A percentile compares a stretch with the other conserved stretches of the same genome.
Evolutionary conservation across 2,329 filamentous ascomycete species (phyloP).

Genomic region (Cladophialophora yegresii): DNA sequence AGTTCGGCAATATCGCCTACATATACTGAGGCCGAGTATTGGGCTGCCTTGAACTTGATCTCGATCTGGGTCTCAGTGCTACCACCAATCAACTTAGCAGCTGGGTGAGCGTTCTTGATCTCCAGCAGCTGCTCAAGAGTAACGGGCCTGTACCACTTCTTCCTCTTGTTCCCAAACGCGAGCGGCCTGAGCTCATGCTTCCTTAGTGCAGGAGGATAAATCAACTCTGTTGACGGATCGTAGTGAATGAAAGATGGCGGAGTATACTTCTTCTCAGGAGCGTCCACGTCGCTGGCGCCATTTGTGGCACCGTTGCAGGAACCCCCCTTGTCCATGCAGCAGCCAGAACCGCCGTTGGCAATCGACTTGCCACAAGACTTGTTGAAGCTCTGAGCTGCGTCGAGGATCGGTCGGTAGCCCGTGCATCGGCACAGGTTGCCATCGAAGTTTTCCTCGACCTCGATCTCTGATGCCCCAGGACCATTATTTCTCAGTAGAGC

Average conservation of each 20-base stretch:
- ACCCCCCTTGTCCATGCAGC: slow-evolving; percentile 67
- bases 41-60: slow-evolving; percentile 93
- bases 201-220: slow-evolving; percentile 83
- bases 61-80: slow-evolving; percentile 98
- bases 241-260: slow-evolving; percentile 93
- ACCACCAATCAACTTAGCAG: slow-evolving; percentile 91
- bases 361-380: slow-evolving; percentile 58
- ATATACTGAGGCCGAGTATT: slow-evolving; percentile 86
- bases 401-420: slow-evolving; percentile 88
- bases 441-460: slow-evolving; percentile 94
- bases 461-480: slow-evolving; percentile 71
- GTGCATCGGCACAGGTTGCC: slow-evolving; percentile 96
- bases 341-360: slow-evolving; percentile 63
- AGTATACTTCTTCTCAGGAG: slow-evolving; percentile 63
- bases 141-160: slow-evolving; percentile 88
- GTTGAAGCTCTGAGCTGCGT: slow-evolving; percentile 89
- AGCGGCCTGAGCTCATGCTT: slow-evolving; percentile 81
- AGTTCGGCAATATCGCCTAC: slow-evolving; percentile 92
- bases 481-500: slow-evolving; percentile 75
- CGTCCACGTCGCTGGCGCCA: slow-evolving; percentile 43
- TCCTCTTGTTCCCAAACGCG: slow-evolving; percentile 89
- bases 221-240: slow-evolving; percentile 88
- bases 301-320: slow-evolving; percentile 66
- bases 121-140: slow-evolving; percentile 84
- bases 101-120: slow-evolving; percentile 82